These are phyloP conservation scores for Casaregolazyma suthepensis DNA, from an alignment of 1,139 yeast species.

Conservation along the genomic window DNA sequence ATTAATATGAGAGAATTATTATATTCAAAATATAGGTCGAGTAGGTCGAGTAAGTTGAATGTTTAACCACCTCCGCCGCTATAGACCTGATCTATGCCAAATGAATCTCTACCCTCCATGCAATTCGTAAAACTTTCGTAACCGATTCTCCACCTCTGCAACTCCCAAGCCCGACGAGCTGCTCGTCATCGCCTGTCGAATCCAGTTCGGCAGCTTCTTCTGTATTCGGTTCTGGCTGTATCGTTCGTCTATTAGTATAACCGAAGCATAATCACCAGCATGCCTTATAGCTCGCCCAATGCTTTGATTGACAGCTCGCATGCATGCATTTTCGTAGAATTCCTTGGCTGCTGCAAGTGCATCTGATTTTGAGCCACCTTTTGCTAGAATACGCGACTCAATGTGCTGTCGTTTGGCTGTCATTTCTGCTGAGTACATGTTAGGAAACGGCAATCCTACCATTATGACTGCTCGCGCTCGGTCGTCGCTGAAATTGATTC, in stretches of 20 bases:
- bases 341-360: constrained; percentile 48
- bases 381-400: constrained; percentile 37
- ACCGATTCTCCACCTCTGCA: background rate
- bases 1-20: too few species aligned
- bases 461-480: constrained; percentile 82
- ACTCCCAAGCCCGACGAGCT: background rate
- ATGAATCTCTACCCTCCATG: background rate
- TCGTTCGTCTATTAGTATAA: constrained; percentile 65
- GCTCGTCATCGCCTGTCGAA: constrained; percentile 24
- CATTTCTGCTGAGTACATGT: constrained; percentile 75
- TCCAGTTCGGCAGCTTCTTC: constrained; percentile 73
- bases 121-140: background rate
- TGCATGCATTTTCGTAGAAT: constrained; percentile 79
- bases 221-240: constrained; percentile 47
- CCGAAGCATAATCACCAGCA: constrained; percentile 69
- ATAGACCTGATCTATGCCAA: too few species aligned
- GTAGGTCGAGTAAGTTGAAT: too few species aligned
- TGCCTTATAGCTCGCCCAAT: constrained; percentile 92
- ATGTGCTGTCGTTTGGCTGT: constrained; percentile 66
- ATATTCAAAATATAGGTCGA: too few species aligned
- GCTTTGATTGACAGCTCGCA: constrained; percentile 90
- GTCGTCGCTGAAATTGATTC: constrained; percentile 83
- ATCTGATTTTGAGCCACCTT: constrained; percentile 38
- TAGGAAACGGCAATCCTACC: constrained; percentile 90
- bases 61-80: too few species aligned